Base-by-base conservation (phyloP, 768 basidiomycete species). In the Lyophyllum atratum region DNA sequence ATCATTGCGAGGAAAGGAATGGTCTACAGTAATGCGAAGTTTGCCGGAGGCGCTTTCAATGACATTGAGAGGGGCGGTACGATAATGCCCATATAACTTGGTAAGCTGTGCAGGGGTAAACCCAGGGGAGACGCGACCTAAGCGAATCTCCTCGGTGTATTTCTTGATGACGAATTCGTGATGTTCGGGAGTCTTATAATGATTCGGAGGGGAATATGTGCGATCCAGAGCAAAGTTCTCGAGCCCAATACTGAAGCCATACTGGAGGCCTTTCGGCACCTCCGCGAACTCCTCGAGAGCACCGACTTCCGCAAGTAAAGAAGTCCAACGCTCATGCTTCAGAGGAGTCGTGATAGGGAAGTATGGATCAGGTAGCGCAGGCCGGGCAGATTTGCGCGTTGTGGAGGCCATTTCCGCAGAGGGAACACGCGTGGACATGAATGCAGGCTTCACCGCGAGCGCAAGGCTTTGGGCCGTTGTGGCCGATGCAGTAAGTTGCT, bases 331-430 rank as follows among this genome's bases (percentile, higher is more conserved):
- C 6, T 48, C 26, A 42, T 58, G 61, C 7, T 15, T 31, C 4
- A 65, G 59, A 1, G 58, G 59, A 21, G 66, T 70, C 17, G 58
- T 25, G 15, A 70, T 56, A 0, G 60, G 63, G 2, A 61, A 55
- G 22, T 57, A 55, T 1, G 22, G 17, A 2, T 49, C 33, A 59
- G 19, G 21, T n/a, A 46, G 26, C 17, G 11, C 29, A 31, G 29
- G 11, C 29, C 5, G 29, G 29, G 43, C 59, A 62, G 6, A 9
- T 37, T 22, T 62, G 59, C 0, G 60, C 62, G n/a, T 42, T 40
- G 48, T 69, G 56, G 2, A 33, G 24, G 28, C 26, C 8, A 26
- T 17, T 25, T 11, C 60, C 50, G 46, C 65, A 66, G 33, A 61
- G 48, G 43, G 60, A 61, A 44, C 65, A 66, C 24, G 45, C 29